phyloP scores from a whole-genome alignment of 148 eudicot species.

The Suaeda aralocaspica region DNA sequence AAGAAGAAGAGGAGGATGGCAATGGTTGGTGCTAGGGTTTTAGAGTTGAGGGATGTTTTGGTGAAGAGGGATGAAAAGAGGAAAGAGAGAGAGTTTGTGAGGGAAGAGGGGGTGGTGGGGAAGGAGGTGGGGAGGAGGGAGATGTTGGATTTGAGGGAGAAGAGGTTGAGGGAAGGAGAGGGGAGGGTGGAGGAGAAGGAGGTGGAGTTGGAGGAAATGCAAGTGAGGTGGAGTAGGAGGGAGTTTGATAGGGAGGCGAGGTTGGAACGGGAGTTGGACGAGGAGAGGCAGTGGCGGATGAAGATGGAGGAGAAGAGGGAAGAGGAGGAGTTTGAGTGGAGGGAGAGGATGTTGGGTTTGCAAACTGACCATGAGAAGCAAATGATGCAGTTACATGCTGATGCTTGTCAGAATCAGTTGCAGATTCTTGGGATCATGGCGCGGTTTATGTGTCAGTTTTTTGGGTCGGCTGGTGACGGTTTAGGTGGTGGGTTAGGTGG shows the following conservation, averaged over 20 bases:
- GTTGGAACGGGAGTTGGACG: constrained; percentile 49
- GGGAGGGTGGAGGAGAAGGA: constrained; percentile 36
- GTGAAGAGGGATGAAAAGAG: constrained; percentile 61
- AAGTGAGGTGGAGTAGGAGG: constrained; percentile 47
- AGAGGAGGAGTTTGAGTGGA: constrained; percentile 84
- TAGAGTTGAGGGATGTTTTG: constrained; percentile 56
- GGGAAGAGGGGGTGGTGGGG: constrained; percentile 39
- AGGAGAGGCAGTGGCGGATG: constrained; percentile 60
- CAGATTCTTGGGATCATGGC: constrained; percentile 69
- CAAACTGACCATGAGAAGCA: constrained; percentile 91
- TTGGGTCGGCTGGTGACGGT: constrained; percentile 60
- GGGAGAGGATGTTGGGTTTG: constrained; percentile 61
- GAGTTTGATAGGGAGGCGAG: constrained; percentile 42
- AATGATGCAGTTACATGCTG: constrained; percentile 81
- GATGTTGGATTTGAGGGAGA: constrained; percentile 37
- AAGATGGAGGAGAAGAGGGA: constrained; percentile 82
- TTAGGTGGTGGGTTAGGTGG: constrained; percentile 59
- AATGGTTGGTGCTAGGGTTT: constrained; percentile 47
- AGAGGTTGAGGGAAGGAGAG: constrained; percentile 32
- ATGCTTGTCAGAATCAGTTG: constrained; percentile 87
- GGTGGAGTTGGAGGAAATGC: constrained; percentile 58
- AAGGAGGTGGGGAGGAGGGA: constrained; percentile 34
- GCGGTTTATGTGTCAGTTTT: constrained; percentile 66
- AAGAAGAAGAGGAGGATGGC: constrained; percentile 46
- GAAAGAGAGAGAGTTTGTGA: constrained; percentile 51